Base-by-base conservation (phyloP, 768 basidiomycete species). In the Boletus eberwhitei region DNA sequence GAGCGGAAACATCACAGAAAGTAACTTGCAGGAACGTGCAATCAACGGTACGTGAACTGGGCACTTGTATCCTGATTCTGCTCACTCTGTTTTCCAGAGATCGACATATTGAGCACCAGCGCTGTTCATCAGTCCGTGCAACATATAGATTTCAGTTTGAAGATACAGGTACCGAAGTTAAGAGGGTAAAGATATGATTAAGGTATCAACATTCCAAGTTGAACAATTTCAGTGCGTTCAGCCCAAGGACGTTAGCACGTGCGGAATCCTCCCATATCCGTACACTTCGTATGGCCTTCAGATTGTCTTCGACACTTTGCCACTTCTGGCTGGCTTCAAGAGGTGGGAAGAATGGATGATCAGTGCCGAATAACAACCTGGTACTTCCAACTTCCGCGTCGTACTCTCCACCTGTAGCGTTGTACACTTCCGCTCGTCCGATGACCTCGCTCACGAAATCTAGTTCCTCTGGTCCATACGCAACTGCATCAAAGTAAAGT, bases 141-240 rank as follows among this genome's bases (percentile, higher is more conserved):
- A 60, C 94, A 97, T 66, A 86, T 98, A 58, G 97, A 98, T 70
- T 99, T 95, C 71, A 97, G 93, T 64, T 78, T 99, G 64, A 98
- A 98, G 81, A 87, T 98, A 57, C 93, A 95, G 72, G 80, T 79
- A 61, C 80, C 82, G n/a, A 11, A 77, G 77, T 59, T 67, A 65
- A 66, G 24, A 52, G 40, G 45, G 24, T 40, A 54, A 50, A 57
- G 8, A 44, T 38, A 38, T 43, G 26, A 49, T 31, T 29, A 12
- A 34, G 66, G 61, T 19, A 53, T 68, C 59, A 67, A 38, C 41
- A 52, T 21, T 60, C 52, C 52, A 88, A 63, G 59, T 79, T 76
- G 66, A 94, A 93, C 55, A 95, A 69, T 56, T 75, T 73, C 29
- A 92, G 61, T 7, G 92, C 93, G 63, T 93, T 94, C 36, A 73